Evolutionary conservation across 140 eudicot species (phyloP), one percentile per base, ranked within the genome.

Genomic region (Ambrosia hybrid): DNA sequence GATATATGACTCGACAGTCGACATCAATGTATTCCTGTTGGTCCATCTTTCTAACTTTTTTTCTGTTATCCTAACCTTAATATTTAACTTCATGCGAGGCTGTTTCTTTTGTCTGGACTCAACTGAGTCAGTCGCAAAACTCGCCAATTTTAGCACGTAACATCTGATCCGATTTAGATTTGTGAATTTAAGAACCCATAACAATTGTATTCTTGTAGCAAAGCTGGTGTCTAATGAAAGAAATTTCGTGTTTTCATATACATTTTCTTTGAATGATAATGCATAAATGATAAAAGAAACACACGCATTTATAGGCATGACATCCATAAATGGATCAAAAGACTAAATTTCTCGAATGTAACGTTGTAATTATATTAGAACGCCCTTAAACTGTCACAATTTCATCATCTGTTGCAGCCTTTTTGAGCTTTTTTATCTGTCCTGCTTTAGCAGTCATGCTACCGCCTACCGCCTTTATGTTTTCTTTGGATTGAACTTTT

Each of bases 371-470:
- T 17, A 51, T 51, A 62, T 51, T 51, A 51, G 52, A 64, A 74
- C 51, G 72, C 9, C 1, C 41, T 16, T 73, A 63, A 62, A 62
- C 33, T 49, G 68, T 73, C 78, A 15, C 61, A 61, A 48, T 38
- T 14, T 17, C 33, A 62, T 73, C 70, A 16, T 56, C 12, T 37
- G 8, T 46, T 43, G n/a, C 69, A 13, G 38, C 14, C 16, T 62
- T 3, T 10, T 4, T 72, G 48, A 12, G 14, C 46, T 15, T 46
- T 59, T 26, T 57, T 41, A 12, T 34, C 37, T 55, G 37, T 9
- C 6, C 39, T 12, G 34, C 62, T 49, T 73, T 63, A 8, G 43
- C 37, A 2, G 51, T 61, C 17, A 57, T 57, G 15, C 33, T 14
- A 51, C 56, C 14, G 26, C 26, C 33, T 14, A 51, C 56, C 14